phyloP scores from a whole-genome alignment of 2,329 filamentous ascomycete genomes.

The Tolypocladium sp. region DNA sequence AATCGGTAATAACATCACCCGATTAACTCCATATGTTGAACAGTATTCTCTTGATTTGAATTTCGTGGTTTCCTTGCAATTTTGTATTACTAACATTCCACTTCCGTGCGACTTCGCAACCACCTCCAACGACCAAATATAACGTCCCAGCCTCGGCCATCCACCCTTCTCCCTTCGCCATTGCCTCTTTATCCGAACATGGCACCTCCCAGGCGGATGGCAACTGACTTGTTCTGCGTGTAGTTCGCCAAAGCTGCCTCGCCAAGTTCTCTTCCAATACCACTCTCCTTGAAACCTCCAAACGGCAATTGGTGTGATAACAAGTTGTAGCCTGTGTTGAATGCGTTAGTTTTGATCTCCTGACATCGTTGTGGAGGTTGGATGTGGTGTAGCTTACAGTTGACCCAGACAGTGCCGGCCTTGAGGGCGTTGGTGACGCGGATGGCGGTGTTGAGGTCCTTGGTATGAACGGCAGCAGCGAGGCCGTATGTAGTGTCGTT shows the following conservation, averaged over 20 bases:
- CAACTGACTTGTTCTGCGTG: slow-evolving; percentile 59
- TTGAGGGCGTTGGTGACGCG: slow-evolving; percentile 66
- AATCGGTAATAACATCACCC: too few species aligned
- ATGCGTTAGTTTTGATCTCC: background rate
- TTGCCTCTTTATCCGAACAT: slow-evolving; percentile 9
- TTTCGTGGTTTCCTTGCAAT: too few species aligned
- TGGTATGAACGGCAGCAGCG: slow-evolving; percentile 76
- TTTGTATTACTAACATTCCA: too few species aligned
- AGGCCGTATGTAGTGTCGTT: slow-evolving; percentile 77
- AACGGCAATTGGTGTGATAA: slow-evolving; percentile 60
- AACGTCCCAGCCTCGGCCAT: background rate
- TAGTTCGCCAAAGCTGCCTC: slow-evolving; percentile 60
- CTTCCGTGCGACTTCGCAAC: too few species aligned
- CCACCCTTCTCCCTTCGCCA: background rate
- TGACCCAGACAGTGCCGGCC: slow-evolving; percentile 59
- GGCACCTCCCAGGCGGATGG: slow-evolving; percentile 28
- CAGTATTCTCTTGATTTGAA: too few species aligned
- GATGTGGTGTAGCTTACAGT: slow-evolving; percentile 18
- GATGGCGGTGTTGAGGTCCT: slow-evolving; percentile 71
- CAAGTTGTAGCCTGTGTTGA: slow-evolving; percentile 49
- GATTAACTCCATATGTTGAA: too few species aligned
- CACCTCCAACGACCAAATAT: background rate
- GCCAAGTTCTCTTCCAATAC: slow-evolving; percentile 69
- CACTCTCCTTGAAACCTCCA: slow-evolving; percentile 69
- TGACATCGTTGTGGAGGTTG: background rate